A percentile compares a stretch with the other conserved stretches of the same genome.
These are phyloP conservation scores for Crithidia bombi DNA, from an alignment of 208 protist genomes.

Conservation along the genomic window DNA sequence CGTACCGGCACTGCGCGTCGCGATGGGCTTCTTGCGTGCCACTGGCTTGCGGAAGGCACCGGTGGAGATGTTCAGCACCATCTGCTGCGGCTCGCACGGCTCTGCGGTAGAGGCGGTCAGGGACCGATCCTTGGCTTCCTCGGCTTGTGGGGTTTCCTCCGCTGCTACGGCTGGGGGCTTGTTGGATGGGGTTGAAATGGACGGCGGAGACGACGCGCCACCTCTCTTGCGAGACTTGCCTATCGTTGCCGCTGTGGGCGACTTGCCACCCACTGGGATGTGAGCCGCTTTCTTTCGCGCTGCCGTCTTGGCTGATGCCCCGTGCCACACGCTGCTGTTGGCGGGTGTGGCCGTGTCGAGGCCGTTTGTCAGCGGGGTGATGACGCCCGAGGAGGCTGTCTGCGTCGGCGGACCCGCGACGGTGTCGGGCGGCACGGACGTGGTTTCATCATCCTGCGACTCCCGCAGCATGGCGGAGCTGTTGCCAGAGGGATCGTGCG, in stretches of 20 bases:
- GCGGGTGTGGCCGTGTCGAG: background rate
- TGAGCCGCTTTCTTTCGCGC: background rate
- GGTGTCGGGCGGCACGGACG: background rate
- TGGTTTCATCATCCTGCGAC: background rate
- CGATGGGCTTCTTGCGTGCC: slow-evolving; percentile 13
- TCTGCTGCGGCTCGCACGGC: slow-evolving; percentile 21
- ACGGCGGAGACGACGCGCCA: slow-evolving; percentile 11
- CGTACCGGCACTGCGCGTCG: slow-evolving; percentile 6
- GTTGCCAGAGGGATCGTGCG: background rate
- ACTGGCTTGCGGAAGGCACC: slow-evolving; percentile 20
- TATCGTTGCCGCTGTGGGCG: background rate
- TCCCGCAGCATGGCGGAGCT: background rate
- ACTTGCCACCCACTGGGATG: background rate
- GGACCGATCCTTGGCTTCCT: background rate
- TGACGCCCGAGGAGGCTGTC: background rate
- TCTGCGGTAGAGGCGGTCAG: slow-evolving; percentile 1
- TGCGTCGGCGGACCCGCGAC: background rate
- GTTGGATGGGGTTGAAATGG: slow-evolving; percentile 6
- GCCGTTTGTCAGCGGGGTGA: background rate
- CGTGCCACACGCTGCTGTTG: background rate
- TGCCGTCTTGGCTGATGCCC: background rate
- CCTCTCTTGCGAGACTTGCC: background rate
- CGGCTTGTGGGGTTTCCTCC: background rate
- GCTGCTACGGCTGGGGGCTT: background rate
- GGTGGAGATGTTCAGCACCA: slow-evolving; percentile 35